phyloP scores from a whole-genome alignment of 371 early-diverging fungal genomes.

The Chytridium lagenaria region DNA sequence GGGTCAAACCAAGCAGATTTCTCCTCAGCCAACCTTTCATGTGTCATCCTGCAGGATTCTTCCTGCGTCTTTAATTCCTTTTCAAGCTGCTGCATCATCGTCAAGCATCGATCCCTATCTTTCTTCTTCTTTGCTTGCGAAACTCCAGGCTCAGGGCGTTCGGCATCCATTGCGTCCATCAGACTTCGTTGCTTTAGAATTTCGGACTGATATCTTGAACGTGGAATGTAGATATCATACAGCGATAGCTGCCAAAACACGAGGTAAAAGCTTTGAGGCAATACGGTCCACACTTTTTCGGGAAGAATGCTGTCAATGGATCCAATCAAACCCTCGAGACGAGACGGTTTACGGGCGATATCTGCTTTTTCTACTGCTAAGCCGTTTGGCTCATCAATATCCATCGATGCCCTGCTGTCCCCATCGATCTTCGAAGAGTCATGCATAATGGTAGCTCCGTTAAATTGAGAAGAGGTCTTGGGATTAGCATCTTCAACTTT shows the following conservation, averaged over 20 bases:
- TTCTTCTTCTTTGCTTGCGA: slow-evolving; percentile 41
- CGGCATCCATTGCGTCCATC: slow-evolving; percentile 52
- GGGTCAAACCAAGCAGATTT: slow-evolving; percentile 73
- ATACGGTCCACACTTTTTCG: slow-evolving; percentile 36
- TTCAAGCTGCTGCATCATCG: slow-evolving; percentile 44
- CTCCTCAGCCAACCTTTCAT: slow-evolving; percentile 64
- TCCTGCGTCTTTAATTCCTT: slow-evolving; percentile 50
- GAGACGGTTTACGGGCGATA: no score
- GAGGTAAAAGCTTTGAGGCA: slow-evolving; percentile 78
- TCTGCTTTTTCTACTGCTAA: no score
- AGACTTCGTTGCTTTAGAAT: slow-evolving; percentile 64
- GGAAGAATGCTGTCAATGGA: slow-evolving; percentile 41
- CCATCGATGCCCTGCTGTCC: no score
- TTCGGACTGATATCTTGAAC: slow-evolving; percentile 70
- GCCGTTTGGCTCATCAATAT: no score
- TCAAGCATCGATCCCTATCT: slow-evolving; percentile 50
- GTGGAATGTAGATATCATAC: slow-evolving; percentile 84
- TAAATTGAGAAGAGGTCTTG: background rate
- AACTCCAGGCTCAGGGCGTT: slow-evolving; percentile 26
- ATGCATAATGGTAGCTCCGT: no score
- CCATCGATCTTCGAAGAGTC: no score
- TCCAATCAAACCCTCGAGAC: slow-evolving; percentile 25
- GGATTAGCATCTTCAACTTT: slow-evolving; percentile 9
- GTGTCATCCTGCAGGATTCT: slow-evolving; percentile 39
- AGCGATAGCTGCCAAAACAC: slow-evolving; percentile 86